phyloP scores from a whole-genome alignment of 441 rosid genomes.

The Croton laevigatus region DNA sequence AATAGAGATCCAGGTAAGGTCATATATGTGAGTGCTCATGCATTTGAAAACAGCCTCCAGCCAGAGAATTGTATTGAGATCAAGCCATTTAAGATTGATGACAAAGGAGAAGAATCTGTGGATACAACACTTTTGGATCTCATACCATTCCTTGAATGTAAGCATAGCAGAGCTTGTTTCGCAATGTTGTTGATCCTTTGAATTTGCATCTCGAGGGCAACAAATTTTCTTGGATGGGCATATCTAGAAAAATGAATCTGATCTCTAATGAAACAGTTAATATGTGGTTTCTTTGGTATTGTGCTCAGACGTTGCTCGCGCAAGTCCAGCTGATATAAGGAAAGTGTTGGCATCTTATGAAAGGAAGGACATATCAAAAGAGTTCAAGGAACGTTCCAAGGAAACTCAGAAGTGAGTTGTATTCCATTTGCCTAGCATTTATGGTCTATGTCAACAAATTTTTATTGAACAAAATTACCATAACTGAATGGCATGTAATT shows the following conservation, averaged over 20 bases:
- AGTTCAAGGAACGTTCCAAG: slow-evolving; percentile 80
- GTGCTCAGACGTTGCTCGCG: slow-evolving; percentile 73
- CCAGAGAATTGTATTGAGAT: slow-evolving; percentile 81
- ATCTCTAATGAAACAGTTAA: not conserved
- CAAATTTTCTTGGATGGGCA: not conserved
- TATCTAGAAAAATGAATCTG: not conserved
- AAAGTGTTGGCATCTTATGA: slow-evolving; percentile 66
- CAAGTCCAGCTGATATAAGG: slow-evolving; percentile 79
- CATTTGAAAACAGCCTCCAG: slow-evolving; percentile 75
- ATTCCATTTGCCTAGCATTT: not conserved
- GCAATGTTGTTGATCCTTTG: not conserved
- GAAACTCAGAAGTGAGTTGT: slow-evolving; percentile 63
- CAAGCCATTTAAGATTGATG: slow-evolving; percentile 68
- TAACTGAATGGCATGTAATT: slow-evolving; percentile 9
- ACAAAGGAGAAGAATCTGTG: slow-evolving; percentile 29
- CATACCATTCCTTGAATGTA: slow-evolving; percentile 97
- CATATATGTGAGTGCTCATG: slow-evolving; percentile 76
- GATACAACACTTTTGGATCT: slow-evolving; percentile 92
- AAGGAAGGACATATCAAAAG: slow-evolving; percentile 70
- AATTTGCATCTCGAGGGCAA: not conserved
- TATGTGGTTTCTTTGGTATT: not conserved
- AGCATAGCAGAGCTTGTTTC: slow-evolving; percentile 24
- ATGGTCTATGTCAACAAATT: not conserved
- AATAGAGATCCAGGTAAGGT: slow-evolving; percentile 81
- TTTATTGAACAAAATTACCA: not conserved